phyloP scores from a whole-genome alignment of 1,284 basidiomycete genomes.

The Sporisorium sorghi region DNA sequence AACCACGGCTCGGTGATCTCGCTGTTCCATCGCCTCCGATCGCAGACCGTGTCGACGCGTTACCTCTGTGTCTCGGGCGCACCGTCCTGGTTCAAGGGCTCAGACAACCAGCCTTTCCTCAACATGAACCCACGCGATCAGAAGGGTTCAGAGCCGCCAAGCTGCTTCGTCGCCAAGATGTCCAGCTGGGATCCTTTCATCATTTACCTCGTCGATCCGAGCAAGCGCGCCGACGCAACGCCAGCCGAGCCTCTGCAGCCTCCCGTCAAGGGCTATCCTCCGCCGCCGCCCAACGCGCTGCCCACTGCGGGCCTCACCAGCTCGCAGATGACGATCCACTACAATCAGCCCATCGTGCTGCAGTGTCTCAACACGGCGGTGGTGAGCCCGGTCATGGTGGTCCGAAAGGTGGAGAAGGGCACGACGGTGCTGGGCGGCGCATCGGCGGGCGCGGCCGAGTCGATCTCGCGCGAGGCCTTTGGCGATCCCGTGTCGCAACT shows the following conservation, averaged over 20 bases:
- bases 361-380: constrained; percentile 94
- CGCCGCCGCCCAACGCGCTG: constrained; percentile 88
- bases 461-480: constrained; percentile 80
- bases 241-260: constrained; percentile 76
- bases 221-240: constrained; percentile 78
- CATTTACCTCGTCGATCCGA: constrained; percentile 82
- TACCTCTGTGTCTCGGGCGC: constrained; percentile 94
- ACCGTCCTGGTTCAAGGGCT: constrained; percentile 69
- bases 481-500: constrained; percentile 94
- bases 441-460: constrained; percentile 77
- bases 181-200: constrained; percentile 83
- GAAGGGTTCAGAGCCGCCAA: constrained; percentile 51
- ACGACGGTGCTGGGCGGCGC: constrained; percentile 88
- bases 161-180: constrained; percentile 71
- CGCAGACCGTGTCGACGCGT: constrained; percentile 78
- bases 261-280: constrained; percentile 74
- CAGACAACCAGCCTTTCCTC: constrained; percentile 62
- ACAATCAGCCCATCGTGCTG: constrained; percentile 93
- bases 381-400: constrained; percentile 89
- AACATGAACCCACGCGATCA: constrained; percentile 51
- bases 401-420: constrained; percentile 90
- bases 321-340: constrained; percentile 80
- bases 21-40: constrained; percentile 90
- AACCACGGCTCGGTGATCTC: constrained; percentile 95
- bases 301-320: constrained; percentile 84